phyloP scores from a whole-genome alignment of 164 flowering plant genomes.

The Litsea cubeba region DNA sequence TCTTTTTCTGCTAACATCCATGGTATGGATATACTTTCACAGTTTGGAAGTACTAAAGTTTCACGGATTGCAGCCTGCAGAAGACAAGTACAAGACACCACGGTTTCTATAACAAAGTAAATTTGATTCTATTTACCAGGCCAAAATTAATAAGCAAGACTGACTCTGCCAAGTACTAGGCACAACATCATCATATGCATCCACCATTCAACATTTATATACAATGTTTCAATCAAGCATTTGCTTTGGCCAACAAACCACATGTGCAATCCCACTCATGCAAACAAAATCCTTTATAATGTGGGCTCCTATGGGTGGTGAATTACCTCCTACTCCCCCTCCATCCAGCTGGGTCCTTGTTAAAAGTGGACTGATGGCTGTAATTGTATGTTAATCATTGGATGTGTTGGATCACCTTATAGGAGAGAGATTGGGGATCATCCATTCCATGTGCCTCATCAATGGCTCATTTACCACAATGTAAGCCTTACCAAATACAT shows the following conservation, averaged over 20 bases:
- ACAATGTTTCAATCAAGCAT: too few species aligned
- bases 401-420: neutral
- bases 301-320: too few species aligned
- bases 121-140: neutral
- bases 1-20: constrained; percentile 93
- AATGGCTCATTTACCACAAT: neutral
- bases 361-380: neutral
- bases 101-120: neutral
- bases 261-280: too few species aligned
- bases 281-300: too few species aligned
- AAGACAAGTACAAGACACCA: constrained; percentile 8
- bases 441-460: neutral
- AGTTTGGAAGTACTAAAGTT: constrained; percentile 82
- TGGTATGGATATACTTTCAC: constrained; percentile 69
- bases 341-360: too few species aligned
- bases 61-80: constrained; percentile 82
- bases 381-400: neutral
- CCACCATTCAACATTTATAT: too few species aligned
- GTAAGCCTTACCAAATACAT: neutral
- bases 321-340: too few species aligned
- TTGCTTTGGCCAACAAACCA: too few species aligned
- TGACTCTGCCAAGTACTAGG: too few species aligned
- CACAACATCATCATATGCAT: too few species aligned
- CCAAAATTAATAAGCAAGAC: too few species aligned
- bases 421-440: neutral